Percentiles rank a stretch among this genome's conserved stretches.
phyloP scores from a whole-genome alignment of 2,329 filamentous ascomycete species.

The Epichloe hybrida region DNA sequence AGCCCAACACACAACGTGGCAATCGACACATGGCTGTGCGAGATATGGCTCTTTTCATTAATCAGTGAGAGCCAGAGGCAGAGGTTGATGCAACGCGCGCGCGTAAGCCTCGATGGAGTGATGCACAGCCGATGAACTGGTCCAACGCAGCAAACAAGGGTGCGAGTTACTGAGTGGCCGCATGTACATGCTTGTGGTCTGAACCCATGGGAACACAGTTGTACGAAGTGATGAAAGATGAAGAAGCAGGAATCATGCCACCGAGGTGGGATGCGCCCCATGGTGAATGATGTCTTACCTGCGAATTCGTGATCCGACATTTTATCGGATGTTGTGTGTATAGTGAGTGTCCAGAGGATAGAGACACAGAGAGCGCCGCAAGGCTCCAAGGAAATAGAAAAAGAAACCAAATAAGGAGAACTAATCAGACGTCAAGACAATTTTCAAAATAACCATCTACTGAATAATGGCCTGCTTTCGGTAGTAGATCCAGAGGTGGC shows the following conservation, averaged over 20 bases:
- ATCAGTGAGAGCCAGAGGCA: background rate
- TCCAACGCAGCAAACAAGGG: slow-evolving; percentile 3
- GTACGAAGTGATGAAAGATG: background rate
- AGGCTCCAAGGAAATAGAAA: background rate
- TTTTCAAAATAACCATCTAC: background rate
- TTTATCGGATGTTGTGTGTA: slow-evolving; percentile 8
- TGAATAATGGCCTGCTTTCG: too few species aligned
- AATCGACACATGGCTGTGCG: background rate
- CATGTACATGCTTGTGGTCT: background rate
- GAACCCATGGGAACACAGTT: background rate
- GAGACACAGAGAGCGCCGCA: background rate
- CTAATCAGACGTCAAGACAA: background rate
- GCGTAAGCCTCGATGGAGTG: background rate
- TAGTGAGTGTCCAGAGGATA: background rate
- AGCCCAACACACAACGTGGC: background rate
- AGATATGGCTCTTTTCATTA: background rate
- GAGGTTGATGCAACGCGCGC: background rate
- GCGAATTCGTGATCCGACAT: slow-evolving; percentile 58
- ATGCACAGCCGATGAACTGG: background rate
- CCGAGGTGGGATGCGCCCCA: background rate
- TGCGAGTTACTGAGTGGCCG: background rate
- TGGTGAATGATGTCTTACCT: slow-evolving; percentile 28
- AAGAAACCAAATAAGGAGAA: background rate
- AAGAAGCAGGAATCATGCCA: background rate
- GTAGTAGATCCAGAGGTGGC: background rate